phyloP scores from a whole-genome alignment of 805 yeast species.

The Zygosaccharomyces kombuchaensis region DNA sequence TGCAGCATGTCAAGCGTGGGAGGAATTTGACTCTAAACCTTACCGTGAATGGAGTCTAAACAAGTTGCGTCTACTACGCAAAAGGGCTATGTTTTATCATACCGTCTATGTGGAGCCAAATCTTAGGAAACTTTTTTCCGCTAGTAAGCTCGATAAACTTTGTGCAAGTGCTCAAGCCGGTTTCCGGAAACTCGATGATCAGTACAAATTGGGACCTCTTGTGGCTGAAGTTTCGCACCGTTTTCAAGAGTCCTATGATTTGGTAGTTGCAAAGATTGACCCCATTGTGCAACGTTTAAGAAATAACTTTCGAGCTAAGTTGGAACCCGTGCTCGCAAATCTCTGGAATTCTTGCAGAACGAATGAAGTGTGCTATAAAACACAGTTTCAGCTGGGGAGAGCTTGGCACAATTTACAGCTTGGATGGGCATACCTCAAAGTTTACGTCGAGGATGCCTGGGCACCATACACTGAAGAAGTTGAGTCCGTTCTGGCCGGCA shows the following conservation, averaged over 20 bases:
- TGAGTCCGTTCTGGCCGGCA: neutral
- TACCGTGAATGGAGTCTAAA: conserved; percentile 7
- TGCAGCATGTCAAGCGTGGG: conserved; percentile 2
- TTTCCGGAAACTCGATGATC: neutral
- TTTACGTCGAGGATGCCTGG: conserved; percentile 1
- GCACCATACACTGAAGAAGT: neutral
- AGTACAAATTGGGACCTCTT: neutral
- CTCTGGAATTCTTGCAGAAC: neutral
- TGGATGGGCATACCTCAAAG: neutral
- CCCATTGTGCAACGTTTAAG: neutral
- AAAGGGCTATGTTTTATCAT: conserved; percentile 12
- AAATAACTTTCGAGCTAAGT: neutral
- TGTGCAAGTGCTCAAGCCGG: neutral
- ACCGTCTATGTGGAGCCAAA: conserved; percentile 12
- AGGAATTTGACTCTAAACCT: conserved; percentile 1
- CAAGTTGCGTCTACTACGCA: conserved; percentile 1
- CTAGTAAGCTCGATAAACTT: conserved; percentile 6
- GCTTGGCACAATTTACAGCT: neutral
- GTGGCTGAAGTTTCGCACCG: neutral
- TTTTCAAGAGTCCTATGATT: neutral
- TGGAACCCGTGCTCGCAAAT: neutral
- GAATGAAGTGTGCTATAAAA: conserved; percentile 6
- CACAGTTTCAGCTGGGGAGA: neutral
- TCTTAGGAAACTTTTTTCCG: conserved; percentile 3
- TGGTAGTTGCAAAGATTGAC: neutral